Evolutionary conservation across 352 stramenopile genomes (phyloP).

Genomic region (Elongisporangium anandrum): DNA sequence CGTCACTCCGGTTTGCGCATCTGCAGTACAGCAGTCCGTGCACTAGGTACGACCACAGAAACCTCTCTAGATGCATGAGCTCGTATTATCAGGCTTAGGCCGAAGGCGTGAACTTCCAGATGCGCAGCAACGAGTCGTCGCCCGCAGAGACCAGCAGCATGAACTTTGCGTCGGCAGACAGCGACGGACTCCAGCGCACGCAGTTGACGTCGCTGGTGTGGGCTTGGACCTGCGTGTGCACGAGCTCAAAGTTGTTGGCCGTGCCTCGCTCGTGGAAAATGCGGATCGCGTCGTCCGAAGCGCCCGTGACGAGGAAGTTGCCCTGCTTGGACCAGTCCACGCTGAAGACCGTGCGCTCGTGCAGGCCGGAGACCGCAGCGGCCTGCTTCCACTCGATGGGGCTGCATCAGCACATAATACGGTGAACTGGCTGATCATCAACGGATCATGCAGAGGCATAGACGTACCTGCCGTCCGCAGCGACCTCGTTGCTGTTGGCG

Average conservation of each 20-base stretch:
- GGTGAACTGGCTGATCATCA: neutral
- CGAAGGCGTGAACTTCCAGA: conserved; percentile 55
- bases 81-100: neutral
- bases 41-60: conserved; percentile 7
- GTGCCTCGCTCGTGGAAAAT: conserved; percentile 50
- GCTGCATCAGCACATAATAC: conserved; percentile 10
- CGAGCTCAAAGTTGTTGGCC: conserved; percentile 53
- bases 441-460: neutral
- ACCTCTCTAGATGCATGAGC: conserved; percentile 5
- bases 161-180: conserved; percentile 19
- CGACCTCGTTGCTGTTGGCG: conserved; percentile 41
- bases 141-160: conserved; percentile 62
- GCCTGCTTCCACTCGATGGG: conserved; percentile 83
- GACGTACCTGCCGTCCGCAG: conserved; percentile 40
- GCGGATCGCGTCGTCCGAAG: conserved; percentile 89
- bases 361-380: conserved; percentile 72
- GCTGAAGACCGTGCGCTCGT: conserved; percentile 90
- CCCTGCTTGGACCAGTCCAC: conserved; percentile 90
- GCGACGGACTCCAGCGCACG: conserved; percentile 63
- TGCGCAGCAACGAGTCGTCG: conserved; percentile 57
- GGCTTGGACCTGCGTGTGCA: conserved; percentile 50
- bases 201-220: conserved; percentile 80
- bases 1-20: conserved; percentile 2
- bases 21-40: neutral
- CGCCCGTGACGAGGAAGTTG: conserved; percentile 86